Base-by-base conservation (phyloP, 352 stramenopile genomes). In the Phytophthora foliorum region DNA sequence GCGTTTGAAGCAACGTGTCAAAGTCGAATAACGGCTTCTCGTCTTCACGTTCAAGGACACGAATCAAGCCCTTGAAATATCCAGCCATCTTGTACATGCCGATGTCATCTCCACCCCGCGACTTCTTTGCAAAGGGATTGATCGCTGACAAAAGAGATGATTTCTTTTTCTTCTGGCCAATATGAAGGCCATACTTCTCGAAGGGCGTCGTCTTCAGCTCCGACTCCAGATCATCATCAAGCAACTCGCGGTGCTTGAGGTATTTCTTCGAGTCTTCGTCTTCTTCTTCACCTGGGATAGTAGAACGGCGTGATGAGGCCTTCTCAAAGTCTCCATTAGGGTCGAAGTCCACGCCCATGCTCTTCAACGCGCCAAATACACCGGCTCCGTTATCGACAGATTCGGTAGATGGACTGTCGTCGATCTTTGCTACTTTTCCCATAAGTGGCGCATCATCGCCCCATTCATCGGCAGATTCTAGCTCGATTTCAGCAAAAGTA, bases 61-160 rank as follows among this genome's bases (percentile, higher is more conserved):
- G 88, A n/a, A 98, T 89, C 36, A 98, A 63, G 19, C 91, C 93
- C 81, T 98, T 98, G 65, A 98, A 97, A 24, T 87, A 82, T 2
- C 91, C 93, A 22, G 90, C 90, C 31, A 90, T 82, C 66, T 94
- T 92, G 75, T 91, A 94, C 32, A 87, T 74, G 5, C 81, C 83
- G 13, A 70, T 77, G 14, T 86, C 84, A 39, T 73, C 70, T 24
- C 58, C 22, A 21, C 60, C 42, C 8, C 69, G 36, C 50, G 72
- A 62, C 54, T 93, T 95, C 68, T 89, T 93, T 14, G 80, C 84
- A 62, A 92, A 93, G 10, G 82, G 76, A 49, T 93, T 93, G 11
- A 94, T 75, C 24, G 86, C 75, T 13, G 77, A 54, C 44, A 95
- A 38, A 9, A 93, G 67, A 36, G 79, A 89, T 14, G 71, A 75